These are phyloP conservation scores for Miscanthus lutarioriparius DNA, from an alignment of 176 grass and related monocot genomes.

Conservation along the genomic window DNA sequence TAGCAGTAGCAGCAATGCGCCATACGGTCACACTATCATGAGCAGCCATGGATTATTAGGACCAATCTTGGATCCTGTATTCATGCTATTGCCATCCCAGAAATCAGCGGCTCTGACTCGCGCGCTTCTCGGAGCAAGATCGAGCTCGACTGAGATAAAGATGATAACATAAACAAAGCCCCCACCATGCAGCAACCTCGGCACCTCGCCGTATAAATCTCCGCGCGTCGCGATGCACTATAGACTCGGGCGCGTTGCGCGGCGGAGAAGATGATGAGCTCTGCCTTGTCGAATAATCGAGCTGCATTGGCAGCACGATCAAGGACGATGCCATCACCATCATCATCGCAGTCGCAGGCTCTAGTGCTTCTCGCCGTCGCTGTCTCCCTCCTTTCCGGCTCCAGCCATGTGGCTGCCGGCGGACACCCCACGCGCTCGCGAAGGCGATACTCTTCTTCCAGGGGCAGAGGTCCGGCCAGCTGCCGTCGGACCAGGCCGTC, in stretches of 20 bases:
- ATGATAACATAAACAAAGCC: conserved; percentile 7
- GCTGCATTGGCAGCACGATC: neutral
- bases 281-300: neutral
- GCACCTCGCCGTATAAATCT: neutral
- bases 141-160: neutral
- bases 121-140: conserved; percentile 16
- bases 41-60: neutral
- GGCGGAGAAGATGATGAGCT: neutral
- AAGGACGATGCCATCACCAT: neutral
- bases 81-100: neutral
- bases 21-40: neutral
- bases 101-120: neutral
- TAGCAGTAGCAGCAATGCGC: neutral
- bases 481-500: conserved; percentile 61
- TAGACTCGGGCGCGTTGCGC: no score
- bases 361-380: conserved; percentile 23
- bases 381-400: neutral
- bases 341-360: neutral
- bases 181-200: conserved; percentile 6
- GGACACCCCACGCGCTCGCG: conserved; percentile 61
- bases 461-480: conserved; percentile 82
- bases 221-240: neutral
- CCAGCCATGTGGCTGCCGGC: conserved; percentile 9
- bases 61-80: conserved; percentile 18
- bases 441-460: conserved; percentile 90